phyloP scores from a whole-genome alignment of 1,284 basidiomycete genomes.

The Golubevia pallescens region DNA sequence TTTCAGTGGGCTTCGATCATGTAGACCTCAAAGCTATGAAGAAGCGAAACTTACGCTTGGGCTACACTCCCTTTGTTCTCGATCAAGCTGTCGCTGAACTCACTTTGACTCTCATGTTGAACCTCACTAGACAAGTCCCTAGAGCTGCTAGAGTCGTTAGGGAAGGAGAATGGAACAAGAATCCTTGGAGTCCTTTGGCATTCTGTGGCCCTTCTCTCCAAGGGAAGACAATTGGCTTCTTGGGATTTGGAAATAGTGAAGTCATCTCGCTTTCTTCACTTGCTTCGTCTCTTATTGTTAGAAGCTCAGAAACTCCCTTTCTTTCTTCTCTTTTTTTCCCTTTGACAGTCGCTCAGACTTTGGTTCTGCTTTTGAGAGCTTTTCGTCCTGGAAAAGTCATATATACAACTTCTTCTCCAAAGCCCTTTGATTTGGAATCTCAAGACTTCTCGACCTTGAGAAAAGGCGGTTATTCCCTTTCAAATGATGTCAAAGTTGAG shows the following conservation, averaged over 20 bases:
- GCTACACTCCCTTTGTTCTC: conserved; percentile 84
- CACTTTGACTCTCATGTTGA: conserved; percentile 30
- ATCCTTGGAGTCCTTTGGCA: conserved; percentile 34
- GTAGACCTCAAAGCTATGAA: conserved; percentile 74
- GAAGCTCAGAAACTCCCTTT: too few relatives aligned
- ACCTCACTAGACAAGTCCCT: conserved; percentile 28
- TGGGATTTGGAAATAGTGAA: conserved; percentile 40
- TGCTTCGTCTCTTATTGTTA: too few relatives aligned
- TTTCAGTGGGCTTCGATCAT: conserved; percentile 75
- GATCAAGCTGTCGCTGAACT: conserved; percentile 47
- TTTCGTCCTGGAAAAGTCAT: conserved; percentile 31
- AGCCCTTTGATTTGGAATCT: conserved; percentile 25
- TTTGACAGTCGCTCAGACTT: conserved; percentile 21
- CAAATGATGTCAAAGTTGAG: conserved; percentile 18
- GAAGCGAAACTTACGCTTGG: conserved; percentile 75
- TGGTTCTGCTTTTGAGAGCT: conserved; percentile 26
- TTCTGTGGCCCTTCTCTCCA: conserved; percentile 38
- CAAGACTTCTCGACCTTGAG: conserved; percentile 24
- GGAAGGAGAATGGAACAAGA: conserved; percentile 31
- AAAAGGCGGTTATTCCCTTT: conserved; percentile 13
- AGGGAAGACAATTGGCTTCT: conserved; percentile 49
- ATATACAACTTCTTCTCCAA: conserved; percentile 35
- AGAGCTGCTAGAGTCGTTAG: conserved; percentile 21
- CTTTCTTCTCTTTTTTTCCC: neutral
- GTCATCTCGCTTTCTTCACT: too few relatives aligned